Evolutionary conservation across 1,284 basidiomycete species (phyloP).

Genomic region (Leccinum huronense): DNA sequence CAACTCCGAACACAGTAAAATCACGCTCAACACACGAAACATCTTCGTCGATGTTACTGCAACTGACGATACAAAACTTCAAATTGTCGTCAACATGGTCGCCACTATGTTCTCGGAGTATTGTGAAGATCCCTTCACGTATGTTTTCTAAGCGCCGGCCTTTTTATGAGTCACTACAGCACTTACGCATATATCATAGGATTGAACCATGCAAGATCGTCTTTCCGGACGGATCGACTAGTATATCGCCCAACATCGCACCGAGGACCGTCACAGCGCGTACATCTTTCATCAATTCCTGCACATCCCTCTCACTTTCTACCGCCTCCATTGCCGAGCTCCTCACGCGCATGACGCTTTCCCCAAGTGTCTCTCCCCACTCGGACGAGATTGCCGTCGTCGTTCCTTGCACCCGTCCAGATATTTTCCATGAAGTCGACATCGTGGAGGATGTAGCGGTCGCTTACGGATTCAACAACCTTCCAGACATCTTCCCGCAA

Average conservation of each 20-base stretch:
- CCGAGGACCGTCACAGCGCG: slow-evolving; percentile 74
- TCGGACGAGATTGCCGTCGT: slow-evolving; percentile 70
- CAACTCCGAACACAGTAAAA: slow-evolving; percentile 97
- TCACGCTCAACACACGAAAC: slow-evolving; percentile 91
- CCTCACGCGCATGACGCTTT: slow-evolving; percentile 75
- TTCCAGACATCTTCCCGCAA: slow-evolving; percentile 87
- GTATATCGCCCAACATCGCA: slow-evolving; percentile 81
- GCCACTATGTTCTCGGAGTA: slow-evolving; percentile 98
- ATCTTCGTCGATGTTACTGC: slow-evolving; percentile 98
- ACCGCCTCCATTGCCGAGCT: slow-evolving; percentile 61
- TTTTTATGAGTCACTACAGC: neutral
- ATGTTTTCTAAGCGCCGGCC: slow-evolving; percentile 32
- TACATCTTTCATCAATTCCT: slow-evolving; percentile 92
- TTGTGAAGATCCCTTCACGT: slow-evolving; percentile 89
- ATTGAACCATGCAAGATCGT: slow-evolving; percentile 89
- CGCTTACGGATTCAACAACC: slow-evolving; percentile 97
- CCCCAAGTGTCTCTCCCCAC: slow-evolving; percentile 43
- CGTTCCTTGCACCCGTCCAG: slow-evolving; percentile 90
- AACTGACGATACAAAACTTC: slow-evolving; percentile 96
- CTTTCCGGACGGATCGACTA: slow-evolving; percentile 72
- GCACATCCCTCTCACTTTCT: slow-evolving; percentile 80
- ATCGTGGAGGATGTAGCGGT: slow-evolving; percentile 98
- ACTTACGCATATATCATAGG: slow-evolving; percentile 41
- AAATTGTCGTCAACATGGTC: slow-evolving; percentile 93
- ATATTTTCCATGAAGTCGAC: slow-evolving; percentile 98